These are phyloP conservation scores for Mycothermus thermophilus DNA, from an alignment of 495 filamentous ascomycete species.

Conservation along the genomic window DNA sequence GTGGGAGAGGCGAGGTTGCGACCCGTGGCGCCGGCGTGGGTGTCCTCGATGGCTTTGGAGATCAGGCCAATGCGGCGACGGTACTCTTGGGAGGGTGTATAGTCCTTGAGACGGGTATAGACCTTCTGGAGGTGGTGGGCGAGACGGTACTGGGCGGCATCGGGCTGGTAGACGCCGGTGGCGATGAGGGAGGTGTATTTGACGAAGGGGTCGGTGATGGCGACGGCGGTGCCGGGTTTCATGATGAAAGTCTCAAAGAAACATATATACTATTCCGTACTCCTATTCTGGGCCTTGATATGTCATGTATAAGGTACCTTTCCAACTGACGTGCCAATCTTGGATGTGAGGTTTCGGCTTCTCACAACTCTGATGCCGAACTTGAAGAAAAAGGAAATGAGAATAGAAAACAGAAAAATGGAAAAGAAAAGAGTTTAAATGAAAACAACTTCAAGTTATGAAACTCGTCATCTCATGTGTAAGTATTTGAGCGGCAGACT, in stretches of 20 bases:
- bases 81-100: slow-evolving; percentile 51
- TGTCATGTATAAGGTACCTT: no score
- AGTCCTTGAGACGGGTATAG: slow-evolving; percentile 52
- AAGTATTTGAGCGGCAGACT: no score
- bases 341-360: no score
- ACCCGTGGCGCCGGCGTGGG: slow-evolving; percentile 1
- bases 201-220: slow-evolving; percentile 59
- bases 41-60: slow-evolving; percentile 27
- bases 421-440: not conserved
- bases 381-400: no score
- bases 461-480: no score
- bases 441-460: no score
- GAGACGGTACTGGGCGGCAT: slow-evolving; percentile 52
- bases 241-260: no score
- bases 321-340: no score
- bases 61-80: slow-evolving; percentile 39
- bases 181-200: slow-evolving; percentile 51
- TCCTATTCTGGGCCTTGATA: no score
- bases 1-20: slow-evolving; percentile 25
- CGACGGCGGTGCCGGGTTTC: slow-evolving; percentile 31
- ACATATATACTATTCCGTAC: no score
- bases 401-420: not conserved
- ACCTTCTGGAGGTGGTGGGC: slow-evolving; percentile 57
- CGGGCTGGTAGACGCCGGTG: slow-evolving; percentile 43
- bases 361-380: no score